phyloP scores from a whole-genome alignment of 768 basidiomycete genomes.

The Kwoniella sp. region DNA sequence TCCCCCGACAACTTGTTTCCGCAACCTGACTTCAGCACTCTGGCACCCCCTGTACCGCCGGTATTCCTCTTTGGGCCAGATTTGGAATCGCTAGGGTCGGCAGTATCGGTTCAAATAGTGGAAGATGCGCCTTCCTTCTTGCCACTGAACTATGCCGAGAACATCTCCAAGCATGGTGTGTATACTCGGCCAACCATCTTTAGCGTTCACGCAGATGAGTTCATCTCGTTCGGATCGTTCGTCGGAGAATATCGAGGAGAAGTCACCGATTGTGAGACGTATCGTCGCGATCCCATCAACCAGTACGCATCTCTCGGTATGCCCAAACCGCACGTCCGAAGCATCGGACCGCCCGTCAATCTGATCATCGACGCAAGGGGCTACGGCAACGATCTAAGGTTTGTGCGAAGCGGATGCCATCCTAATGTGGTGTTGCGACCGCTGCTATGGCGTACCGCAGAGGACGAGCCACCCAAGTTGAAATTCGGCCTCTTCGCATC shows the following conservation, averaged over 20 bases:
- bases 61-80: conserved; percentile 25
- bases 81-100: conserved; percentile 18
- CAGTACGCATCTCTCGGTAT: conserved; percentile 70
- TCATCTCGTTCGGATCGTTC: conserved; percentile 58
- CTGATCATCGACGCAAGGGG: conserved; percentile 75
- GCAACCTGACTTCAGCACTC: conserved; percentile 27
- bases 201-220: conserved; percentile 61
- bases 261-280: conserved; percentile 63
- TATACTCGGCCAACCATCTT: conserved; percentile 52
- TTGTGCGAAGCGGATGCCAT: conserved; percentile 62
- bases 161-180: conserved; percentile 20
- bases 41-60: conserved; percentile 46
- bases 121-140: conserved; percentile 31
- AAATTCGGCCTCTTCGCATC: conserved; percentile 77
- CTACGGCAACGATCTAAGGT: conserved; percentile 62
- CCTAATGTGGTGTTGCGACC: conserved; percentile 65
- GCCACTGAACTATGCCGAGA: conserved; percentile 34
- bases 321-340: conserved; percentile 77
- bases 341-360: conserved; percentile 70
- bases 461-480: conserved; percentile 50
- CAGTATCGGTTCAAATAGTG: conserved; percentile 24
- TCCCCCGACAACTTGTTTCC: conserved; percentile 32
- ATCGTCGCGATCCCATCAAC: conserved; percentile 75
- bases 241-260: conserved; percentile 64
- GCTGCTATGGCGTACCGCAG: conserved; percentile 51